A percentile compares a stretch with the other conserved stretches of the same genome.
Evolutionary conservation across 345 rosid species (phyloP).

Genomic region (Bruguiera gymnorhiza): DNA sequence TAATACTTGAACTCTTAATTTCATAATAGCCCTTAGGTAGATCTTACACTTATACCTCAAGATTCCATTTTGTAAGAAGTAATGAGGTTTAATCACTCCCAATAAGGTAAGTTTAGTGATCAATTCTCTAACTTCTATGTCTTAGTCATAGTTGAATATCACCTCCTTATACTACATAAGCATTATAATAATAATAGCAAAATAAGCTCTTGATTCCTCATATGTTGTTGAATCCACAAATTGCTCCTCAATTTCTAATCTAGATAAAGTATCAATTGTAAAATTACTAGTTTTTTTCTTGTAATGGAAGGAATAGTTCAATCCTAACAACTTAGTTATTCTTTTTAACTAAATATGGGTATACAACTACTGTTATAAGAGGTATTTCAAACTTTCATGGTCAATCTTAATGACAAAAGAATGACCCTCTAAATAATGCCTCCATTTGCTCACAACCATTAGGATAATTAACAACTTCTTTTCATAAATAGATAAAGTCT

Average conservation of each 20-base stretch:
- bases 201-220: rapidly evolving
- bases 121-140: too few relatives aligned
- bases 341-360: neutral
- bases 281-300: rapidly evolving
- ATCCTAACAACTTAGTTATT: neutral
- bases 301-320: neutral
- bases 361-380: neutral
- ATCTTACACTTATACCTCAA: too few relatives aligned
- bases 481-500: neutral
- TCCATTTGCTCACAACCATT: neutral
- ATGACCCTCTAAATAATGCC: neutral
- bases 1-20: too few relatives aligned
- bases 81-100: too few relatives aligned
- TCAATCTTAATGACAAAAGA: neutral
- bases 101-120: too few relatives aligned
- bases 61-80: too few relatives aligned
- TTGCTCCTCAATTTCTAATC: rapidly evolving
- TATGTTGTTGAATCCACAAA: too few relatives aligned
- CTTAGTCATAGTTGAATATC: too few relatives aligned
- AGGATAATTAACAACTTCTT: neutral
- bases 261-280: neutral
- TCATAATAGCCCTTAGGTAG: too few relatives aligned
- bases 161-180: too few relatives aligned
- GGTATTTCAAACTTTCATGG: neutral
- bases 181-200: neutral